Evolutionary conservation across 2,329 filamentous ascomycete genomes (phyloP).

Genomic region (Penicillium thymicola): DNA sequence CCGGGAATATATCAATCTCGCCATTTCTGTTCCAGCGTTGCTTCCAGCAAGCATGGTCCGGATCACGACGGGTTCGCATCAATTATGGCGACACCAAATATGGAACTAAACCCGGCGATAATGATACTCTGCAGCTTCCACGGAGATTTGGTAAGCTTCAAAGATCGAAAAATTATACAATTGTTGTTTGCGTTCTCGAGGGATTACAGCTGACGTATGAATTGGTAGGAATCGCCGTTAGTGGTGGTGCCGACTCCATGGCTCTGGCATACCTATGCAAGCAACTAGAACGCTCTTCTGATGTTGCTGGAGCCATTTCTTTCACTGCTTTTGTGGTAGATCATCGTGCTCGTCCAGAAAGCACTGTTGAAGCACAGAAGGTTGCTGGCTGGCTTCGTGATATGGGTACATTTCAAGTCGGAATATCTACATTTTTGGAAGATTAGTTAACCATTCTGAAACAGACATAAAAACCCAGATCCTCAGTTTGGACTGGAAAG

Average conservation of each 20-base stretch:
- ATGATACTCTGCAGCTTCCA: slow-evolving; percentile 19
- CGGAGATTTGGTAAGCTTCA: slow-evolving; percentile 27
- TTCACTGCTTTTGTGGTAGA: slow-evolving; percentile 60
- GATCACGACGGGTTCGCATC: slow-evolving; percentile 7
- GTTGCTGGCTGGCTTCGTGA: slow-evolving; percentile 47
- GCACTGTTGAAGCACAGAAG: slow-evolving; percentile 52
- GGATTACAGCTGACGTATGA: slow-evolving; percentile 1
- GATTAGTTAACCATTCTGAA: not conserved
- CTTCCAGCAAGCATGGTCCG: slow-evolving; percentile 10
- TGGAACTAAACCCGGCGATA: slow-evolving; percentile 3
- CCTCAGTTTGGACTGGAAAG: slow-evolving; percentile 53
- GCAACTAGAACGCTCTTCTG: slow-evolving; percentile 36
- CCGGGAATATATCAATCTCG: slow-evolving; percentile 8
- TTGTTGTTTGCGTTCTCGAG: not conserved
- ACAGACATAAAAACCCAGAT: slow-evolving; percentile 36
- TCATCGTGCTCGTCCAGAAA: slow-evolving; percentile 56
- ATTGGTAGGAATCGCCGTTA: slow-evolving; percentile 70
- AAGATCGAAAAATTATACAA: not conserved
- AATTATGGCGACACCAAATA: slow-evolving; percentile 5
- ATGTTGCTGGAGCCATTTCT: slow-evolving; percentile 21
- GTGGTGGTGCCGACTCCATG: slow-evolving; percentile 97
- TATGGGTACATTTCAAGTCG: slow-evolving; percentile 38
- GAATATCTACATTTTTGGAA: not conserved
- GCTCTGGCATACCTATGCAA: slow-evolving; percentile 75
- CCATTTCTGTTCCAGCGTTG: slow-evolving; percentile 9